Conservation (phyloP, 2,329 filamentous ascomycete genomes). For the Nigrograna mackinnonii region DNA sequence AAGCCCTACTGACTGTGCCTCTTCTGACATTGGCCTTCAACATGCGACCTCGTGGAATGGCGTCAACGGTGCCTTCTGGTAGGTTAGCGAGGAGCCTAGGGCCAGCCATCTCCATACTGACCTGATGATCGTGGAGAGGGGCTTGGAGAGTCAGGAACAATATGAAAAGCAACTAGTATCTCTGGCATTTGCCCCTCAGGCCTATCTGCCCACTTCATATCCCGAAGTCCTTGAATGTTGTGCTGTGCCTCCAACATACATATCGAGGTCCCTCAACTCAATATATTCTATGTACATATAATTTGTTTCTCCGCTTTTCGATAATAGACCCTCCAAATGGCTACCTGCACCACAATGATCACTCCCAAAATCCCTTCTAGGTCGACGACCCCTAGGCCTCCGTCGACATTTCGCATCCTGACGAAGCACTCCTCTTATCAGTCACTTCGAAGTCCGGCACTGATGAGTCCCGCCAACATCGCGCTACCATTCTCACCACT, state of each 20-base stretch:
- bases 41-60: conserved; percentile 2
- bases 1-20: neutral
- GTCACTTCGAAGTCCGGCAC: conserved; percentile 7
- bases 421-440: conserved; percentile 9
- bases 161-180: neutral
- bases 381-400: conserved; percentile 2
- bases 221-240: too few species aligned
- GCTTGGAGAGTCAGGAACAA: too few species aligned
- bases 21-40: neutral
- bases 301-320: conserved; percentile 1
- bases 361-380: conserved; percentile 10
- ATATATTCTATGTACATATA: conserved; percentile 1
- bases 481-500: conserved; percentile 1
- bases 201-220: too few species aligned
- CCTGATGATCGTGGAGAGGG: too few species aligned
- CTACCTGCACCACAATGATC: conserved; percentile 7
- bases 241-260: too few species aligned
- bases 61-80: conserved; percentile 3
- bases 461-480: conserved; percentile 6
- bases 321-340: too few species aligned
- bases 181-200: too few species aligned
- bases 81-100: too few species aligned
- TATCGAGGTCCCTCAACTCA: too few species aligned
- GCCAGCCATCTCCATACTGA: too few species aligned
- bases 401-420: conserved; percentile 3